phyloP scores from a whole-genome alignment of 352 stramenopile species.

The Phytophthora capsici region DNA sequence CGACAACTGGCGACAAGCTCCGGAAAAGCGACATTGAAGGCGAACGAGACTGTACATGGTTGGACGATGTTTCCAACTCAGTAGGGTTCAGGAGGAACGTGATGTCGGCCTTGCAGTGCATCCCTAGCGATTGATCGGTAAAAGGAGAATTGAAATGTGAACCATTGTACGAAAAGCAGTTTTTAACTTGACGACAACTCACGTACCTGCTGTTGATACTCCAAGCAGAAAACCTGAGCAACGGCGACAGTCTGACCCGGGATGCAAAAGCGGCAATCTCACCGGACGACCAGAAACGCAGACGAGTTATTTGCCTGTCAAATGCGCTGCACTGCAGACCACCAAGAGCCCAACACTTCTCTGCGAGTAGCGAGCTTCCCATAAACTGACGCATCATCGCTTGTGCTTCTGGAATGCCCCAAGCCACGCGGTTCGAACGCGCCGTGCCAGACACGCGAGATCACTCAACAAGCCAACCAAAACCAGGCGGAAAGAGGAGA shows the following conservation, averaged over 20 bases:
- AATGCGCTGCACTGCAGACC: slow-evolving; percentile 3
- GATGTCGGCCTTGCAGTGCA: slow-evolving; percentile 47
- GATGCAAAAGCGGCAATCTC: not conserved
- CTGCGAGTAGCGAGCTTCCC: not conserved
- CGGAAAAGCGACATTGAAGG: slow-evolving; percentile 33
- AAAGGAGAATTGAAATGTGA: slow-evolving; percentile 24
- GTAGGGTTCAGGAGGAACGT: slow-evolving; percentile 44
- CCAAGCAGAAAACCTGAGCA: slow-evolving; percentile 21
- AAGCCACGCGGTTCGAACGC: not conserved
- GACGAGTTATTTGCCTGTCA: slow-evolving; percentile 12
- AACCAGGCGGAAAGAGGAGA: slow-evolving; percentile 6
- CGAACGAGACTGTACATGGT: slow-evolving; percentile 10
- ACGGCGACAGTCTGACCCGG: not conserved
- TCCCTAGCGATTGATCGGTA: slow-evolving; percentile 9
- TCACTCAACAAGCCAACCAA: slow-evolving; percentile 19
- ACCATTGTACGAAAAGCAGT: not conserved
- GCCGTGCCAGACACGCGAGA: slow-evolving; percentile 18
- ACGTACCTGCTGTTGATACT: slow-evolving; percentile 1
- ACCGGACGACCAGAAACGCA: slow-evolving; percentile 8
- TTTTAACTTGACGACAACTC: slow-evolving; percentile 4
- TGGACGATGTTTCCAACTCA: slow-evolving; percentile 15
- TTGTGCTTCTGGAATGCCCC: slow-evolving; percentile 13
- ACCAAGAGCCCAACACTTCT: slow-evolving; percentile 14
- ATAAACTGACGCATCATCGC: slow-evolving; percentile 22
- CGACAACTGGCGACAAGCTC: slow-evolving; percentile 27